Conservation (phyloP, 2,329 filamentous ascomycete genomes). For the Plenodomus tracheiphilus region DNA sequence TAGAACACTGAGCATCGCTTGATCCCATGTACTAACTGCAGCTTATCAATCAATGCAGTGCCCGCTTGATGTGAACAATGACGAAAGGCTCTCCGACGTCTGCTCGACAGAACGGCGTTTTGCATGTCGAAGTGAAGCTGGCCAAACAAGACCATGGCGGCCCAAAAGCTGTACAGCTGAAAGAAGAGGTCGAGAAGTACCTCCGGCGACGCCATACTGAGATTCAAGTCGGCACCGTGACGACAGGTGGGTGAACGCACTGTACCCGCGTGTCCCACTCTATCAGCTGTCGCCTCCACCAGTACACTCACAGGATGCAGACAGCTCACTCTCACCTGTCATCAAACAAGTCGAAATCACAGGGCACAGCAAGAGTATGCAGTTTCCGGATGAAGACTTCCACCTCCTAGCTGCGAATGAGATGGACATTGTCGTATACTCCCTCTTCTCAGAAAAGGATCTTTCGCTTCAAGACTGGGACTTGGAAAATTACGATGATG, state of each 20-base stretch:
- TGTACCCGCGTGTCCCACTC: not conserved
- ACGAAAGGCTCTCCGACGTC: not conserved
- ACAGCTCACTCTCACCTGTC: not conserved
- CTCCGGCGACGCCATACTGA: constrained; percentile 15
- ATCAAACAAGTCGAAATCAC: constrained; percentile 11
- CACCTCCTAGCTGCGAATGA: constrained; percentile 7
- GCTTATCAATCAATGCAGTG: not conserved
- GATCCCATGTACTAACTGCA: not conserved
- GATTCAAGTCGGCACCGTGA: constrained; percentile 41
- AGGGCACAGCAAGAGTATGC: constrained; percentile 3
- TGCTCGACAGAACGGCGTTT: not conserved
- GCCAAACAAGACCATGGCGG: not conserved
- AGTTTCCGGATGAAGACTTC: constrained; percentile 5
- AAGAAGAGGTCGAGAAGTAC: constrained; percentile 41
- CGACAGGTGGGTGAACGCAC: constrained; percentile 12
- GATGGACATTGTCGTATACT: constrained; percentile 15
- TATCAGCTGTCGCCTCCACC: not conserved
- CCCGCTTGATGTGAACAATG: not conserved
- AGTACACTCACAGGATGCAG: not conserved
- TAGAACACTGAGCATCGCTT: not conserved
- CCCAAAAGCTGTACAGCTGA: constrained; percentile 2
- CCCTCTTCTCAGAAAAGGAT: constrained; percentile 8
- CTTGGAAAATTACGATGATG: constrained; percentile 2
- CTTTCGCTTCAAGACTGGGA: not conserved
- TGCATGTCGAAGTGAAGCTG: constrained; percentile 16